These are phyloP conservation scores for Multifurca ochricompacta DNA, from an alignment of 768 basidiomycete genomes.

Conservation along the genomic window DNA sequence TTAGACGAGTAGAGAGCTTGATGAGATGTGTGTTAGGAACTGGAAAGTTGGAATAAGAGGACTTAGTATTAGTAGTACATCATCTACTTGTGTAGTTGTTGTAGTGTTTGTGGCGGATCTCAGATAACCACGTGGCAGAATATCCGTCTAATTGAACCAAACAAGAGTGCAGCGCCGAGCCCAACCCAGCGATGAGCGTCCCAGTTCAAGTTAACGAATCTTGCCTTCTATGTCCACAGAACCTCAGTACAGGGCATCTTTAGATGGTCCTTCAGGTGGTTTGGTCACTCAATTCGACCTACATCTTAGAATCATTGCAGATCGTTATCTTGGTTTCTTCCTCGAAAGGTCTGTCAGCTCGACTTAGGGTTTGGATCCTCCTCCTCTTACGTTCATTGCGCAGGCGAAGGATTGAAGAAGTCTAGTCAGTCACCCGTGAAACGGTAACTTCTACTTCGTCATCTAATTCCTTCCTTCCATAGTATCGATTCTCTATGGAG, in stretches of 20 bases:
- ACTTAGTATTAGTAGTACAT: neutral
- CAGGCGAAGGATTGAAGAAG: constrained; percentile 80
- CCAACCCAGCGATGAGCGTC: neutral
- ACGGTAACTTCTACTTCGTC: neutral
- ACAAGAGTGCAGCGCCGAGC: neutral
- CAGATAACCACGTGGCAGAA: constrained; percentile 13
- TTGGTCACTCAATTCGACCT: constrained; percentile 66
- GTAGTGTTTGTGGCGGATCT: neutral
- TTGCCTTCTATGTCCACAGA: constrained; percentile 10
- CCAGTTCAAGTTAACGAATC: neutral
- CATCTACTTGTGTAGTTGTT: neutral
- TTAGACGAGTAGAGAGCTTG: neutral
- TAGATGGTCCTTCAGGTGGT: constrained; percentile 24
- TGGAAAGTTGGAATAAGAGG: neutral
- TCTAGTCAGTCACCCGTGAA: constrained; percentile 49
- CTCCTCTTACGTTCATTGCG: constrained; percentile 11
- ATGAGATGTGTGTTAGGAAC: neutral
- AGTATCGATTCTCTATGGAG: constrained; percentile 71
- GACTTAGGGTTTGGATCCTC: constrained; percentile 13
- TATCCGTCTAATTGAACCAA: too few species aligned
- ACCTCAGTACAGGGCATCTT: constrained; percentile 11
- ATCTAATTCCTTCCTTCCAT: neutral
- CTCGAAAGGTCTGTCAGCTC: constrained; percentile 60
- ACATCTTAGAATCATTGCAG: constrained; percentile 58
- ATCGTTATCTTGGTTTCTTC: constrained; percentile 80